Evolutionary conservation across 129 eudicot species (phyloP).

Genomic region (Mikania micrantha): DNA sequence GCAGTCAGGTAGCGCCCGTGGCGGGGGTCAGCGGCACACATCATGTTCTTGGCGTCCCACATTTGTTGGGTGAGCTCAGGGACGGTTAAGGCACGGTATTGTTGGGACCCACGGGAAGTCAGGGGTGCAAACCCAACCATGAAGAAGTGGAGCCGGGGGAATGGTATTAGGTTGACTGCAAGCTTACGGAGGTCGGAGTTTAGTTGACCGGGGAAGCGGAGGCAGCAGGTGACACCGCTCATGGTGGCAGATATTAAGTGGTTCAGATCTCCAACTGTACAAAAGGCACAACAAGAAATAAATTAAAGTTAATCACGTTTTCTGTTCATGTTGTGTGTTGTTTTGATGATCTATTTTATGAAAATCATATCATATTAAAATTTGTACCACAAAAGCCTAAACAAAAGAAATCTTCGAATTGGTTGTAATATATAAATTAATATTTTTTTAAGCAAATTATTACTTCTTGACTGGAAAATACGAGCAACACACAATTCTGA

Average conservation of each 20-base stretch:
- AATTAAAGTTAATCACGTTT: no score
- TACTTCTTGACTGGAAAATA: not conserved
- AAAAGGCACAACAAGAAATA: not conserved
- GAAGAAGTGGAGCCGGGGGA: constrained; percentile 76
- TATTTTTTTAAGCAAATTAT: not conserved
- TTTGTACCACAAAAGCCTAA: not conserved
- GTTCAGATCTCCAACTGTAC: constrained; percentile 72
- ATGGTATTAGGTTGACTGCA: constrained; percentile 76
- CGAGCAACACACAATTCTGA: not conserved
- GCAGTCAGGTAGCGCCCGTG: constrained; percentile 72
- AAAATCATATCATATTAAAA: no score
- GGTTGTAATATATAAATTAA: not conserved
- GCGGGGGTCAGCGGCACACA: constrained; percentile 73
- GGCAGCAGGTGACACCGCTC: constrained; percentile 89
- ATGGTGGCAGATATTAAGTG: constrained; percentile 81
- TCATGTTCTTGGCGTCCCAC: constrained; percentile 78
- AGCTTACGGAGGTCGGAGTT: constrained; percentile 79
- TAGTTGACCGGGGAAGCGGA: constrained; percentile 77
- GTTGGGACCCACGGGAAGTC: constrained; percentile 82
- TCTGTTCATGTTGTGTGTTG: no score
- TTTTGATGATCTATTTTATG: no score
- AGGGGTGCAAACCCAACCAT: constrained; percentile 74
- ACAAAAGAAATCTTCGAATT: not conserved
- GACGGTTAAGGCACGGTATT: constrained; percentile 67
- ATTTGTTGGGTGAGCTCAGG: constrained; percentile 83